phyloP scores from a whole-genome alignment of 768 basidiomycete genomes.

The Kockovaella imperatae region DNA sequence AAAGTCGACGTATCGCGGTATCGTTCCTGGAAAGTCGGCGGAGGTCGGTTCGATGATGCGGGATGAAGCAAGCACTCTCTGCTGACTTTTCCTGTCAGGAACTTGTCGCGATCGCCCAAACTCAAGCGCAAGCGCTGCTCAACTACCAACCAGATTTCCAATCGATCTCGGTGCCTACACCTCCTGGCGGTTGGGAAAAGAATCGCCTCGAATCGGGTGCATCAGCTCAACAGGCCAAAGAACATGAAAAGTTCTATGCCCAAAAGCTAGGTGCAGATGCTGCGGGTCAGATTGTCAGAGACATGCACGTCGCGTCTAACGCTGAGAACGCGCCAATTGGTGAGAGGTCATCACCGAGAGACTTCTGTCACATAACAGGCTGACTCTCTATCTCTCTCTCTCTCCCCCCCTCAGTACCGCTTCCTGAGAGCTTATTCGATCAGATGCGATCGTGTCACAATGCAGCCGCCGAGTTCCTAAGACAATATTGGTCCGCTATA shows the following conservation, averaged over 20 bases:
- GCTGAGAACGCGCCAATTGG: conserved; percentile 25
- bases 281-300: conserved; percentile 28
- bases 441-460: conserved; percentile 87
- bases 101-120: conserved; percentile 6
- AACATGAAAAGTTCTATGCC: conserved; percentile 11
- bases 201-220: conserved; percentile 3
- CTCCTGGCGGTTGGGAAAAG: conserved; percentile 11
- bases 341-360: conserved; percentile 7
- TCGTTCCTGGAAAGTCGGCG: conserved; percentile 24
- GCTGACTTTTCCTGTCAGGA: too few relatives aligned
- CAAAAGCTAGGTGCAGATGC: conserved; percentile 22
- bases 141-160: conserved; percentile 15
- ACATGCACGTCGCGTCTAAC: conserved; percentile 22
- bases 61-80: too few relatives aligned
- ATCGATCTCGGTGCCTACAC: conserved; percentile 11
- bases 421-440: conserved; percentile 67
- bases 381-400: background rate
- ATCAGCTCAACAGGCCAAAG: conserved; percentile 7
- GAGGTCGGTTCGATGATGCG: conserved; percentile 16
- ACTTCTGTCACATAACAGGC: background rate
- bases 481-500: conserved; percentile 87
- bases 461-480: conserved; percentile 87
- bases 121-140: conserved; percentile 2
- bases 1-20: conserved; percentile 14
- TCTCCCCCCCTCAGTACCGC: conserved; percentile 53